Base-by-base conservation (phyloP, 495 filamentous ascomycete genomes). In the Rusavskia elegans region DNA sequence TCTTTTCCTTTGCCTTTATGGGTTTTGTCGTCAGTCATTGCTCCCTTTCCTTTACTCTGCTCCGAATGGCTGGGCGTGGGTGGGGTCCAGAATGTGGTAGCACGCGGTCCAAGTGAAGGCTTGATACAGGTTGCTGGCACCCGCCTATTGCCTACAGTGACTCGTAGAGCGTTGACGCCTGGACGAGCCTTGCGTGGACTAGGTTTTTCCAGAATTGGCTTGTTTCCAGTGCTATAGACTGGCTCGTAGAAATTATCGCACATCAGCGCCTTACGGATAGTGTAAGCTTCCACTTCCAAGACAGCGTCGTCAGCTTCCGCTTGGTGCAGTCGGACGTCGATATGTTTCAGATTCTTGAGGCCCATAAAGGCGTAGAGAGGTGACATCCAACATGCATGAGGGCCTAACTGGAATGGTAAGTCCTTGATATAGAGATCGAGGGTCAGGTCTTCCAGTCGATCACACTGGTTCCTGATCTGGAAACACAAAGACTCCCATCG, bases 401-500 rank as follows among this genome's bases (percentile, higher is more conserved):
- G 39, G 14, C 39, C 39, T 14, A 42, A 19, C n/a, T 5, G 4
- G 39, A 42, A 42, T 19, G 39, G 39, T 1, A 42, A 2, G 39
- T 42, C 39, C 14, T 42, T 42, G 39, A 42, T 42, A 11, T 17
- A 19, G 11, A 42, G 39, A 42, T 42, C 39, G n/a, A 42, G 6
- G 14, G 39, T 21, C 39, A 42, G n/a, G 19, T 21, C 14, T 9
- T 10, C 20, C n/a, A 42, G n/a, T 21, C 20, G 39, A 42, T 19
- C n/a, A 21, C 39, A 42, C 39, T 42, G 39, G 39, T 42, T 21
- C 5, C 48, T n/a, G 29, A 59, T 38, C 16, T 53, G 57, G 37
- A n/a, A 48, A 48, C 57, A 59, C 25, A 57, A 23, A 5, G 55
- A 19, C 17, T 52, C 41, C 57, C 57, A 62, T 4, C 48, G 35